Conservation (phyloP, 352 stramenopile genomes). For the Phytophthora brassicae region DNA sequence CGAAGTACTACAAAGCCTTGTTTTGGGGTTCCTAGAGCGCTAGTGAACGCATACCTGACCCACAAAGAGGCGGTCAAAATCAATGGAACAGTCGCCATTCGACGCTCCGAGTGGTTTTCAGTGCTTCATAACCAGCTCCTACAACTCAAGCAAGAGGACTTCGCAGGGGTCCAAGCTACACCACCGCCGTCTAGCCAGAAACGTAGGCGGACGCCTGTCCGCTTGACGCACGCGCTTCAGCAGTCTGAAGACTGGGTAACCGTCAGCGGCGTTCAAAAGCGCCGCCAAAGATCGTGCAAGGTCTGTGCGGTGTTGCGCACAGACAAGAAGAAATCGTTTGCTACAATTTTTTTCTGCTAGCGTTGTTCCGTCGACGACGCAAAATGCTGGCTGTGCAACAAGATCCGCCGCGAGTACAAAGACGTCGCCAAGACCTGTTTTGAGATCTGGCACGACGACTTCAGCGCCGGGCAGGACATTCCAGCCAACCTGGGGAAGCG, state of each 20-base stretch:
- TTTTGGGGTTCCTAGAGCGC: neutral
- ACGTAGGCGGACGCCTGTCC: neutral
- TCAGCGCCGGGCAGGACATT: constrained; percentile 9
- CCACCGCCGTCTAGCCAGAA: neutral
- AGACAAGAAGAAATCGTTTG: neutral
- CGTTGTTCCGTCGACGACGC: constrained; percentile 16
- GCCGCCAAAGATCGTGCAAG: neutral
- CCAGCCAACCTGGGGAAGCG: constrained; percentile 3
- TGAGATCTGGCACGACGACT: constrained; percentile 31
- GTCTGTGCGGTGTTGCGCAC: neutral
- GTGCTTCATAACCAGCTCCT: no score
- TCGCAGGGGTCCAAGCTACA: neutral
- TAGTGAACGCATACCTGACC: neutral
- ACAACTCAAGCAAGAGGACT: no score
- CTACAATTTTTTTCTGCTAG: neutral
- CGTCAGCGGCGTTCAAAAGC: constrained; percentile 1
- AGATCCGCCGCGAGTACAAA: no score
- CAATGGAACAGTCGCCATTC: neutral
- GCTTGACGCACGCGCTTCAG: neutral
- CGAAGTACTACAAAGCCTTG: neutral
- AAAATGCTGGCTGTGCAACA: constrained; percentile 21
- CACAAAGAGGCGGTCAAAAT: neutral
- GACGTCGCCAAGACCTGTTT: constrained; percentile 19
- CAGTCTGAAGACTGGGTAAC: neutral
- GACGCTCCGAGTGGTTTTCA: neutral